phyloP scores from a whole-genome alignment of 257 asterid genomes.

The Perilla frutescens region DNA sequence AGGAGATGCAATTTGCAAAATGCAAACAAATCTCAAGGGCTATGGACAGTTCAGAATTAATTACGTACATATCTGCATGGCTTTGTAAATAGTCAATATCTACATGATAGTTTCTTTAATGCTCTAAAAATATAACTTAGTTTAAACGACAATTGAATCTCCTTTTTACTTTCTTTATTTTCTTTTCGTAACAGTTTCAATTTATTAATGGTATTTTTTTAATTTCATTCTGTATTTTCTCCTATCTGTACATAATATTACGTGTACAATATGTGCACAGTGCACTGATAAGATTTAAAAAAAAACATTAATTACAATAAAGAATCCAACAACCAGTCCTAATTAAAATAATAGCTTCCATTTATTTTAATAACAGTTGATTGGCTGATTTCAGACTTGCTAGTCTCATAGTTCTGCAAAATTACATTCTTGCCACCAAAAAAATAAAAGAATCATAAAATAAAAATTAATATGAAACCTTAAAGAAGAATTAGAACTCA shows the following conservation, averaged over 20 bases:
- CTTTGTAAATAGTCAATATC: slow-evolving; percentile 12
- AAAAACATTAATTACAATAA: neutral
- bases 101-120: neutral
- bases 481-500: slow-evolving; percentile 30
- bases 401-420: neutral
- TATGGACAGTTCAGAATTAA: too few relatives aligned
- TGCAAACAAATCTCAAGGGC: too few relatives aligned
- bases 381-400: slow-evolving; percentile 9
- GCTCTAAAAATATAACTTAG: neutral
- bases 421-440: slow-evolving; percentile 2
- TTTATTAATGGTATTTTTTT: neutral
- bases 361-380: neutral
- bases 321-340: neutral
- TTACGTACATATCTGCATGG: neutral
- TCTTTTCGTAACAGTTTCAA: neutral
- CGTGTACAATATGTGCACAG: too few relatives aligned
- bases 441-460: neutral
- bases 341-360: neutral
- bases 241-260: neutral
- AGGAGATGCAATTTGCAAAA: too few relatives aligned
- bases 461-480: slow-evolving; percentile 4
- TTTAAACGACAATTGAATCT: neutral
- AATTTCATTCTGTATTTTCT: neutral
- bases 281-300: neutral
- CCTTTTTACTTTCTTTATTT: neutral